Conservation (phyloP, 768 basidiomycete genomes). For the Clitopilus passeckerianus region DNA sequence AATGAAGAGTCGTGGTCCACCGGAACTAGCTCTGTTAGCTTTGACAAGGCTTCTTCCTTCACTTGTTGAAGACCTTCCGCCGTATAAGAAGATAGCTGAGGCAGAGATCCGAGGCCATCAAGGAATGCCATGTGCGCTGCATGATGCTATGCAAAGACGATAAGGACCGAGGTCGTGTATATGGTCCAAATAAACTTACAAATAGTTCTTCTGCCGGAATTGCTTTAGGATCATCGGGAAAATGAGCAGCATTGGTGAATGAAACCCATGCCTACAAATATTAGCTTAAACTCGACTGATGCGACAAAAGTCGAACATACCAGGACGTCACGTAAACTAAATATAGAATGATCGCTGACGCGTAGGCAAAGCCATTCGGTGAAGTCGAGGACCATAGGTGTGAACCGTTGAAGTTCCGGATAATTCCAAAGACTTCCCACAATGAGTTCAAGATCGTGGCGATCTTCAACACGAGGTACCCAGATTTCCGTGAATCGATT, state of each 20-base stretch:
- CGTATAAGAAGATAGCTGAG: slow-evolving; percentile 66
- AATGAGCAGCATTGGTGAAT: slow-evolving; percentile 70
- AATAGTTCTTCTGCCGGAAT: slow-evolving; percentile 55
- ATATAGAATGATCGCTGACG: slow-evolving; percentile 58
- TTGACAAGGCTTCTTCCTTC: slow-evolving; percentile 48
- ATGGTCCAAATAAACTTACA: slow-evolving; percentile 36
- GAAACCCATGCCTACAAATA: slow-evolving; percentile 76
- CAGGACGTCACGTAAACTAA: slow-evolving; percentile 84
- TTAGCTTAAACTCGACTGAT: not conserved
- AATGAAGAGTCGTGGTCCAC: slow-evolving; percentile 22
- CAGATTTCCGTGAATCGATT: slow-evolving; percentile 99
- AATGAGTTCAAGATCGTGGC: slow-evolving; percentile 74
- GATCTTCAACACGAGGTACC: slow-evolving; percentile 82
- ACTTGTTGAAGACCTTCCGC: slow-evolving; percentile 53
- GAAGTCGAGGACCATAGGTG: slow-evolving; percentile 67
- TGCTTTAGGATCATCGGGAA: slow-evolving; percentile 16
- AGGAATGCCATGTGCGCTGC: slow-evolving; percentile 90
- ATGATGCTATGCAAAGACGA: slow-evolving; percentile 57
- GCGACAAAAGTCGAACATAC: slow-evolving; percentile 35
- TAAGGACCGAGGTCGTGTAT: slow-evolving; percentile 5
- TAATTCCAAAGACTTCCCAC: slow-evolving; percentile 65
- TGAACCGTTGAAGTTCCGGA: slow-evolving; percentile 48
- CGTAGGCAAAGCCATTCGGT: slow-evolving; percentile 69
- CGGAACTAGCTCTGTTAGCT: slow-evolving; percentile 56
- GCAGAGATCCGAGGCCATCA: slow-evolving; percentile 81